Percentiles rank a stretch among this genome's conserved stretches.
These are phyloP conservation scores for Purpureocillium lavendulum DNA, from an alignment of 2,329 filamentous ascomycete species.

Conservation along the genomic window DNA sequence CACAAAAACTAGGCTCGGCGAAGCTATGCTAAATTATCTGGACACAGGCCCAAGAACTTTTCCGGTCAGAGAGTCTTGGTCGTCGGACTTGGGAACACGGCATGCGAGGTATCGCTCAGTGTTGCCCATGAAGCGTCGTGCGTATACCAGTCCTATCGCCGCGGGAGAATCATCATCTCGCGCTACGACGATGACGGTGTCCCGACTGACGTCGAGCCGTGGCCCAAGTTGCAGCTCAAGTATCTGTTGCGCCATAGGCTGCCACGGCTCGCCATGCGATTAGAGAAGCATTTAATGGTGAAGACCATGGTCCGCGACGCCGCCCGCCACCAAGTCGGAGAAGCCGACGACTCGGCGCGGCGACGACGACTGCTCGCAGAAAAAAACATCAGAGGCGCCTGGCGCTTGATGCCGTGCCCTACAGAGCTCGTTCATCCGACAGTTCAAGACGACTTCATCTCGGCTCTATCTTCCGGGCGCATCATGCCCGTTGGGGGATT, in stretches of 20 bases:
- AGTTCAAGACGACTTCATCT: background rate
- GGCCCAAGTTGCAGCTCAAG: background rate
- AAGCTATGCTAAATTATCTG: background rate
- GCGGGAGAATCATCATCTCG: slow-evolving; percentile 9
- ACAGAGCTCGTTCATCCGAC: background rate
- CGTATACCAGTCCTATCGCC: slow-evolving; percentile 13
- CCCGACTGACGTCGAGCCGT: background rate
- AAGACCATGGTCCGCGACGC: background rate
- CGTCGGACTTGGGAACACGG: slow-evolving; percentile 32
- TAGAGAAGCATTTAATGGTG: background rate
- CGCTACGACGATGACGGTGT: slow-evolving; percentile 2
- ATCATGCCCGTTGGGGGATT: background rate
- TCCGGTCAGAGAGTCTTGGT: slow-evolving; percentile 29
- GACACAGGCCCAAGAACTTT: slow-evolving; percentile 2
- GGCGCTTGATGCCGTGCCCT: background rate
- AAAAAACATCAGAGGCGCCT: background rate
- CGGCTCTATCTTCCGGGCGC: background rate
- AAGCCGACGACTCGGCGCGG: background rate
- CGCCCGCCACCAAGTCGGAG: background rate
- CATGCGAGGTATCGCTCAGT: slow-evolving; percentile 16
- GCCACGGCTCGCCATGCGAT: background rate
- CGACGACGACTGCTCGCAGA: background rate
- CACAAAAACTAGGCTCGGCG: background rate
- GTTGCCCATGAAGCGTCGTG: slow-evolving; percentile 18
- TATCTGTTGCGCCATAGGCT: background rate